phyloP scores from a whole-genome alignment of 2,329 filamentous ascomycete genomes.

The Polychaeton citri region DNA sequence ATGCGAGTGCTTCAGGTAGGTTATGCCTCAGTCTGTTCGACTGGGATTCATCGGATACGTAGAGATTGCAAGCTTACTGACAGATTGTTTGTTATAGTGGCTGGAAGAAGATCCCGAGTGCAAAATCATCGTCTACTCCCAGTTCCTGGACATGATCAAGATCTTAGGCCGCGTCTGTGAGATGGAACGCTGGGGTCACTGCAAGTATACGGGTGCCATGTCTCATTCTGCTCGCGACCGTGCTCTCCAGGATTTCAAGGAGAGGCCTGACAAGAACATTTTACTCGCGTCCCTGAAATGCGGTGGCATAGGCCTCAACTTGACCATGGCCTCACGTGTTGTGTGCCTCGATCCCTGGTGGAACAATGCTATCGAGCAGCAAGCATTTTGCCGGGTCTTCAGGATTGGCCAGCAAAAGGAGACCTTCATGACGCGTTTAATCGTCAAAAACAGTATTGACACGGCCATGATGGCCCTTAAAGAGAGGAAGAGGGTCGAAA shows the following conservation, averaged over 20 bases:
- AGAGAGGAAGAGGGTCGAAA: constrained; percentile 35
- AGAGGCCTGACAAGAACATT: constrained; percentile 27
- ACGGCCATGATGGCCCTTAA: constrained; percentile 43
- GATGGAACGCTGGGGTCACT: constrained; percentile 34
- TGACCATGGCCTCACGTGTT: constrained; percentile 41
- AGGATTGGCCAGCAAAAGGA: constrained; percentile 51
- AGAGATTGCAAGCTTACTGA: too few relatives aligned
- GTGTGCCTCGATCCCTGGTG: constrained; percentile 42
- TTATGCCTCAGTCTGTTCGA: too few relatives aligned
- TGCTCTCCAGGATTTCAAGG: constrained; percentile 34
- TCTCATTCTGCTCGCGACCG: constrained; percentile 29
- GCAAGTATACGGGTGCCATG: constrained; percentile 40
- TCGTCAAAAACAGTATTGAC: constrained; percentile 46
- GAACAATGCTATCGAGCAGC: constrained; percentile 49
- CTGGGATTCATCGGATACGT: too few relatives aligned
- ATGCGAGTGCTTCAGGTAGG: constrained; percentile 31
- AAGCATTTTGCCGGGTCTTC: constrained; percentile 48
- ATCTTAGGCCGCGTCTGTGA: constrained; percentile 39
- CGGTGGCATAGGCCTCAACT: constrained; percentile 45
- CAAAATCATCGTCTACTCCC: constrained; percentile 49
- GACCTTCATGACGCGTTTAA: constrained; percentile 45
- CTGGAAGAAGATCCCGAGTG: constrained; percentile 28
- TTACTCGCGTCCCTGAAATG: constrained; percentile 44
- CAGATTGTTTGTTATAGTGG: constrained; percentile 25
- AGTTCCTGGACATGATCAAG: constrained; percentile 41